These are phyloP conservation scores for Aurifilum marmelostoma DNA, from an alignment of 2,329 filamentous ascomycete genomes.

Conservation along the genomic window DNA sequence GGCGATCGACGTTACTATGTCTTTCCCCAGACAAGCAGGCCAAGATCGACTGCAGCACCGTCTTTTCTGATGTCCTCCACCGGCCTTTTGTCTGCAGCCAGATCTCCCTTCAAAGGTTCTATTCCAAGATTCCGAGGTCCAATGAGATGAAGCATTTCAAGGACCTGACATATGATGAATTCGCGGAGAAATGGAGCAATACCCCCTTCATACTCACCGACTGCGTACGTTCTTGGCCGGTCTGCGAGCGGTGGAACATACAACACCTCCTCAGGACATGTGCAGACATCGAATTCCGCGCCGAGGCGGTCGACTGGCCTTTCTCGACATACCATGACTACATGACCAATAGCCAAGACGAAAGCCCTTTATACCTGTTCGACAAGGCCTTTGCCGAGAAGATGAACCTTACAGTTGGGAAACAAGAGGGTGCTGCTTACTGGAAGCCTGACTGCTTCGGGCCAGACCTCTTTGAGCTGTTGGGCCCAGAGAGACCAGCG, in stretches of 20 bases:
- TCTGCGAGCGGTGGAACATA: slow-evolving; percentile 73
- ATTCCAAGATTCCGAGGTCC: slow-evolving; percentile 67
- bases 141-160: slow-evolving; percentile 75
- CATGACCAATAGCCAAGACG: slow-evolving; percentile 77
- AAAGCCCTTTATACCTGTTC: slow-evolving; percentile 91
- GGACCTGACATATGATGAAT: slow-evolving; percentile 73
- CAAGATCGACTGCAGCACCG: slow-evolving; percentile 70
- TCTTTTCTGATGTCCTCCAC: slow-evolving; percentile 90
- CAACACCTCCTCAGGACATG: slow-evolving; percentile 68
- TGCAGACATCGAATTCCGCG: slow-evolving; percentile 72
- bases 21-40: slow-evolving; percentile 55
- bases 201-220: slow-evolving; percentile 85
- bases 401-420: slow-evolving; percentile 71
- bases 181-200: slow-evolving; percentile 74
- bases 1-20: slow-evolving; percentile 77
- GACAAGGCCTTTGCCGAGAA: slow-evolving; percentile 86
- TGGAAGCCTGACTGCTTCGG: slow-evolving; percentile 85
- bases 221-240: slow-evolving; percentile 81
- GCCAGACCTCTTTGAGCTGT: slow-evolving; percentile 79
- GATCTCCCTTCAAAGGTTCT: slow-evolving; percentile 68
- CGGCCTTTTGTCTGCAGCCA: slow-evolving; percentile 89
- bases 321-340: slow-evolving; percentile 81
- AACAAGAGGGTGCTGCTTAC: slow-evolving; percentile 61
- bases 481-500: slow-evolving; percentile 79
- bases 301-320: slow-evolving; percentile 92